Base-by-base conservation (phyloP, 768 basidiomycete genomes). In the Collybiopsis confluens region DNA sequence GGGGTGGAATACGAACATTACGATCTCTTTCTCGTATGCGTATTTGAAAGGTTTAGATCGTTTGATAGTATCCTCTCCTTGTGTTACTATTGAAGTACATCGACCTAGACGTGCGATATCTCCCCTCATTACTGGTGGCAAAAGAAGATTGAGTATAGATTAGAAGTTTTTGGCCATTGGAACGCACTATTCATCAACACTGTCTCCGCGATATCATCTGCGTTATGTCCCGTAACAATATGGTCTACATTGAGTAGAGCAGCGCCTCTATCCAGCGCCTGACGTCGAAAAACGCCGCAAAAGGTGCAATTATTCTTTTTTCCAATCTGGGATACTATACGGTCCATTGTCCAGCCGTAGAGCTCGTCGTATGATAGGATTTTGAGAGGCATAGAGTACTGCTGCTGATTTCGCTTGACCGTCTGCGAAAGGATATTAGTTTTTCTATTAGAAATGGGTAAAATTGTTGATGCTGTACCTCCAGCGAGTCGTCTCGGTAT, bases 1-100 rank as follows among this genome's bases (percentile, higher is more conserved):
- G 18, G 38, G 46, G 55, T 49, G 59, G 41, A 30, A n/a, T 40
- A 69, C 81, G 58, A 60, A 92, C 97, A 99, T 98, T 58, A 99
- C 97, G 28, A 99, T 98, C 72, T 99, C 97, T 71, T 99, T 99
- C 74, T 99, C 97, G 62, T 98, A 98, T 0, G 93, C 88, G 64
- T 98, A 99, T 67, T 98, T 98, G 79, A 99, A 98, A n/a, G 97
- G 97, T 71, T 99, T 99, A 45, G 91, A 94, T 54, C 97, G 82
- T 67, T 86, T 92, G 67, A 98, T 98, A 1, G 93, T 95, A 63
- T 97, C 93, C 66, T 97, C 96, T 37, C 93, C 93, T 66, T 93
- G 86, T 0, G 97, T 99, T 55, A 92, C 96, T 56, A 99, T 95
- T 36, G 85, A 76, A 1, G 96, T 98, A 69, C 97, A 98, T 48